Evolutionary conservation across 441 rosid species (phyloP).

Genomic region (Populus hybrid): DNA sequence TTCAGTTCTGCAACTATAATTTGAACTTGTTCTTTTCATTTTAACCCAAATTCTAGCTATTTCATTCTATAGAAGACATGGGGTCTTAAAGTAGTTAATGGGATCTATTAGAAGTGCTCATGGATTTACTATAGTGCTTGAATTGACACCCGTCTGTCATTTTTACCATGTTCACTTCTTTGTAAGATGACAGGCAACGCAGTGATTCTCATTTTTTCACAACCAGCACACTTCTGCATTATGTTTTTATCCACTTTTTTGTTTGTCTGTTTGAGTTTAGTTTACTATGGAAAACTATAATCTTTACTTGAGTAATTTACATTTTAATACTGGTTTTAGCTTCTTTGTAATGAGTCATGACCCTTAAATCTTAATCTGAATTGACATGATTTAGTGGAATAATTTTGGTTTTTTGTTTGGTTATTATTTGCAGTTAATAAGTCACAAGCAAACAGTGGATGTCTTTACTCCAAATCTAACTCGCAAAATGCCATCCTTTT

Average conservation of each 20-base stretch:
- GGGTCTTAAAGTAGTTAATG: background rate
- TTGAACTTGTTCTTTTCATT: background rate
- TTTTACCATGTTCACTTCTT: background rate
- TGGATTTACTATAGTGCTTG: background rate
- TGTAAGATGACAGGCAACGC: background rate
- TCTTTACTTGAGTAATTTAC: background rate
- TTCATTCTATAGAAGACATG: background rate
- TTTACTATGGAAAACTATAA: background rate
- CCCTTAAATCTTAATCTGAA: background rate
- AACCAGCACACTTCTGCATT: background rate
- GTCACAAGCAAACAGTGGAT: conserved; percentile 22
- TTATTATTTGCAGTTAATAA: conserved; percentile 33
- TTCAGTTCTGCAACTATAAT: background rate
- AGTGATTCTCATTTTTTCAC: background rate
- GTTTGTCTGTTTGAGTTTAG: background rate
- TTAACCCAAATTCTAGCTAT: background rate
- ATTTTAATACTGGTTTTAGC: background rate
- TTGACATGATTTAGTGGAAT: background rate
- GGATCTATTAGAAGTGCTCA: background rate
- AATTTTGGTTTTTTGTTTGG: background rate
- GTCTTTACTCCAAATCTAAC: conserved; percentile 23
- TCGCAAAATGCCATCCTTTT: conserved; percentile 27
- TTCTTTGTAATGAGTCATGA: background rate
- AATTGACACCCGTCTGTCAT: background rate
- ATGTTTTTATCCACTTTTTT: background rate